Base-by-base conservation (phyloP, 179 eudicot species). In the Drosera spatulata region DNA sequence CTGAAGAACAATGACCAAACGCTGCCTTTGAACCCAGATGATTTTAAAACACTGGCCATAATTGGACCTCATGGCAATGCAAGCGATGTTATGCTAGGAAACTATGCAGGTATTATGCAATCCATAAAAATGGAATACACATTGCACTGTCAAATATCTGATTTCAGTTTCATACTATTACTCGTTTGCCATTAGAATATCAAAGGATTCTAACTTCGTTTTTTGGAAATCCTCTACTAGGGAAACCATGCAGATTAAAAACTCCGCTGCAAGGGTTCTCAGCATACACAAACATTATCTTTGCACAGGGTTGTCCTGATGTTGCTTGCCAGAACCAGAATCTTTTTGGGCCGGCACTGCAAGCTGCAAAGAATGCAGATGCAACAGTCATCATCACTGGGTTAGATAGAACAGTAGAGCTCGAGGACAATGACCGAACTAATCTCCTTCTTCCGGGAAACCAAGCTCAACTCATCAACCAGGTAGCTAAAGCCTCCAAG, bases 361-460 rank as follows among this genome's bases (percentile, higher is more conserved):
- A 63, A 41, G 67, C 63, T 10, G 74, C 77, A 3, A 50, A 55
- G 6, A 9, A 39, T 4, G 76, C 81, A 0, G 79, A 71, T 39
- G 67, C 62, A 4, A 58, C 69, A 0, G 37, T 77, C 0, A 7
- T 80, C 7, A 46, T 66, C 0, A 65, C 62, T 14, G 84, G 81
- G 0, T 22, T 71, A 3, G 77, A 71, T 43, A 43, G 41, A 41
- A 39, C 66, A 2, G 14, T 73, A 2, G 81, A 77, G 69, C 55
- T 69, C 0, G 82, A 81, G 60, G 45, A 48, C 4, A 4, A 61
- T 9, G 85, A 78, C 52, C 40, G 82, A 6, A 55, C n/a, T 0
- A 53, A 73, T 12, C 50, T 78, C 22, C 48, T 55, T 2, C 68
- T 81, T 5, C 82, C 85, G 1, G 80, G 82, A 4, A 44, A 61